Percentiles rank a stretch among this genome's conserved stretches.
phyloP scores from a whole-genome alignment of 768 basidiomycete species.

The Amanita inopinata region DNA sequence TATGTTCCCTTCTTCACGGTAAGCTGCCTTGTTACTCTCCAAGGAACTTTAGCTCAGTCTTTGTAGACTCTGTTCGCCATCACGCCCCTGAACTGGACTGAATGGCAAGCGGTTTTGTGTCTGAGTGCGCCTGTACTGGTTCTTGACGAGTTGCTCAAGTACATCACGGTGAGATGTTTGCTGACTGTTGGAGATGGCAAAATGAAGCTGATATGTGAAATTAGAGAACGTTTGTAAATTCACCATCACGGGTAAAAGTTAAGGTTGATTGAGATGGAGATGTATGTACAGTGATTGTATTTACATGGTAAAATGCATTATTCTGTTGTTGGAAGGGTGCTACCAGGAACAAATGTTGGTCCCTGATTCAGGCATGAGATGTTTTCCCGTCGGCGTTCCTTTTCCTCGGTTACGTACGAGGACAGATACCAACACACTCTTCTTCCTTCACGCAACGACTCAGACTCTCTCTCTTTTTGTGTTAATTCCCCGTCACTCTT shows the following conservation, averaged over 20 bases:
- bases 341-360: background rate
- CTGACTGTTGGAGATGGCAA: background rate
- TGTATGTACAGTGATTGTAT: slow-evolving; percentile 7
- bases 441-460: too few species aligned
- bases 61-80: slow-evolving; percentile 78
- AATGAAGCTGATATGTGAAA: background rate
- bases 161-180: slow-evolving; percentile 51
- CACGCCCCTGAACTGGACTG: slow-evolving; percentile 85
- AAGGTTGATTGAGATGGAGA: slow-evolving; percentile 23
- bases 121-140: slow-evolving; percentile 82
- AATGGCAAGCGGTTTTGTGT: slow-evolving; percentile 90
- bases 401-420: too few species aligned
- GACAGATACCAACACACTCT: too few species aligned
- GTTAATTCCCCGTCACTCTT: background rate
- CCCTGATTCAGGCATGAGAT: too few species aligned
- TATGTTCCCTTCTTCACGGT: slow-evolving; percentile 97
- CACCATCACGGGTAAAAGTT: slow-evolving; percentile 26
- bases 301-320: background rate
- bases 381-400: too few species aligned
- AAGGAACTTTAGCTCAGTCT: slow-evolving; percentile 6
- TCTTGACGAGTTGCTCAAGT: slow-evolving; percentile 88
- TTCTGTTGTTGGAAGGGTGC: background rate
- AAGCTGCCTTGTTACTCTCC: slow-evolving; percentile 19
- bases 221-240: slow-evolving; percentile 42
- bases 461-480: too few species aligned